Evolutionary conservation across 805 yeast species (phyloP).

Genomic region (Saturnispora sanitii): DNA sequence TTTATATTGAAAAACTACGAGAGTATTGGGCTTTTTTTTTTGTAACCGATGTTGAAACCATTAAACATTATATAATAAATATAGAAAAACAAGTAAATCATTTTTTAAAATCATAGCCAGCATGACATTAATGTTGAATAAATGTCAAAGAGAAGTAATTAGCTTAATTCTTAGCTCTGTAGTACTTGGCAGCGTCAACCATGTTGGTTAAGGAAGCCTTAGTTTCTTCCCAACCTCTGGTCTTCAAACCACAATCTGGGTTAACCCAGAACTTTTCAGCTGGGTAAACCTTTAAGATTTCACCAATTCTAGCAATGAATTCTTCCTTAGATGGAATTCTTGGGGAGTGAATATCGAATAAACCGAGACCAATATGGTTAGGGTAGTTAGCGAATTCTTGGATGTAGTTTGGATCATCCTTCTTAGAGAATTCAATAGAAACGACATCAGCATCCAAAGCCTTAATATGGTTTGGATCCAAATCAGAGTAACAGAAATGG

Average conservation of each 20-base stretch:
- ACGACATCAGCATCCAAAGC: constrained; percentile 99
- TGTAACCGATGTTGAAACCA: constrained; percentile 41
- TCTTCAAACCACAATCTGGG: constrained; percentile 99
- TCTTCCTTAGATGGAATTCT: constrained; percentile 98
- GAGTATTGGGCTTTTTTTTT: not conserved
- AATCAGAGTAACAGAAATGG: constrained; percentile 99
- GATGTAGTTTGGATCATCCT: constrained; percentile 97
- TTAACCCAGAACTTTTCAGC: constrained; percentile 98
- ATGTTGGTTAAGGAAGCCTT: constrained; percentile 91
- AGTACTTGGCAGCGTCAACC: constrained; percentile 98
- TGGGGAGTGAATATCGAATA: constrained; percentile 99
- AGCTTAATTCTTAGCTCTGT: constrained; percentile 43
- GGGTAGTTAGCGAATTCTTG: constrained; percentile 97
- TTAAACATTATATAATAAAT: constrained; percentile 20
- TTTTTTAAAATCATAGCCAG: constrained; percentile 14
- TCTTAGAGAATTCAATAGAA: constrained; percentile 98
- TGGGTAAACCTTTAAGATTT: constrained; percentile 94
- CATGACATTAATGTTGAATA: constrained; percentile 32
- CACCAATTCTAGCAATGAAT: constrained; percentile 86
- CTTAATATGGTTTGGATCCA: constrained; percentile 99
- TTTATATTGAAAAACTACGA: not conserved
- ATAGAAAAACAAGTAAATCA: constrained; percentile 7
- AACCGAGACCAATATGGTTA: constrained; percentile 98
- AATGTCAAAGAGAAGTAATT: constrained; percentile 17
- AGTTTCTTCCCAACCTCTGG: constrained; percentile 99